A percentile compares a stretch with the other conserved stretches of the same genome.
Conservation (phyloP, 2,329 filamentous ascomycete genomes). For the Colletotrichum tabaci region DNA sequence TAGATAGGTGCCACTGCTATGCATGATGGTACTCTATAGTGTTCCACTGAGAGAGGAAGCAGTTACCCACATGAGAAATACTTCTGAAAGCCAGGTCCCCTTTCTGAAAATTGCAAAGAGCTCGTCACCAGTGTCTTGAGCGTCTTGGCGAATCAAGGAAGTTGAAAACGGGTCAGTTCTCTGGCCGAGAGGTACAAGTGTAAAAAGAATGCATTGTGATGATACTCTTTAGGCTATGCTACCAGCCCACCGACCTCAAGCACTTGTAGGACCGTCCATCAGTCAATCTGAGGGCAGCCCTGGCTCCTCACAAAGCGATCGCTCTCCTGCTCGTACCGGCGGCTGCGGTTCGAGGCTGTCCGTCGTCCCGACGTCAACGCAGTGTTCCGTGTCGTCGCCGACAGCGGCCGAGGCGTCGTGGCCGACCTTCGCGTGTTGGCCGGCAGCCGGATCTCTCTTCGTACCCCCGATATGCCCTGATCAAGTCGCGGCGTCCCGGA, state of each 20-base stretch:
- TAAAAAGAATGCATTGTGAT: background rate
- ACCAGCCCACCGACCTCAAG: accelerated
- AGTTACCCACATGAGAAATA: background rate
- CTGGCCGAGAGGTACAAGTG: no score
- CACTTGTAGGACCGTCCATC: accelerated
- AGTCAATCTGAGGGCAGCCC: background rate
- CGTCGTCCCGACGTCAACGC: background rate
- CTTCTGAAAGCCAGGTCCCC: background rate
- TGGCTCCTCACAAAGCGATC: background rate
- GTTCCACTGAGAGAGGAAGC: background rate
- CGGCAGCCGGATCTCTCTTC: no score
- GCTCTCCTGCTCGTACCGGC: background rate
- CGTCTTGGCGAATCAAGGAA: background rate
- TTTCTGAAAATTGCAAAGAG: no score
- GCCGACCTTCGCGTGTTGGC: background rate
- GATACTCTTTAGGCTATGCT: background rate
- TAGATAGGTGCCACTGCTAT: no score
- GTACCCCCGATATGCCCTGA: no score
- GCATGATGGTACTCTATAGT: background rate
- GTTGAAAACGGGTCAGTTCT: no score
- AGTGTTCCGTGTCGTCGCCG: background rate
- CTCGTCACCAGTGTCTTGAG: background rate
- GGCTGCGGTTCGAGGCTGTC: constrained; percentile 14
- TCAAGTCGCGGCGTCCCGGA: background rate
- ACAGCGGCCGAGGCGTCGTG: background rate